Base-by-base conservation (phyloP, 129 eudicot genomes). In the Mikania micrantha region DNA sequence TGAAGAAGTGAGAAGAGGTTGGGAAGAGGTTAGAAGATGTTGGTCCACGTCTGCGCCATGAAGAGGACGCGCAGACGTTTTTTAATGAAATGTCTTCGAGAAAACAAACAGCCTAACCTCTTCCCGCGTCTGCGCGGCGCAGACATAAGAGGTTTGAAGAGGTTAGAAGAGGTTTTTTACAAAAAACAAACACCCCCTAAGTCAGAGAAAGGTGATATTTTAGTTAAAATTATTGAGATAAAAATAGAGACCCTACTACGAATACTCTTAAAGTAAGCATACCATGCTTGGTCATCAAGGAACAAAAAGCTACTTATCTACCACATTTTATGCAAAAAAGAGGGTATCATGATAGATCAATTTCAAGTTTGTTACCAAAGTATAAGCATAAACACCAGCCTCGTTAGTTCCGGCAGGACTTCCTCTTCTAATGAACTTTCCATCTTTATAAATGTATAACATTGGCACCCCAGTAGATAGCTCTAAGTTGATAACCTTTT, bases 391-490 rank as follows among this genome's bases (percentile, higher is more conserved):
- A 42, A 84, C 95, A 63, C 95, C 82, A 49, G 86, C 90, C 72
- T 81, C 90, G 17, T 77, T 72, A 54, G 94, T 78, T 61, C 90
- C 95, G 22, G 64, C 22, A 60, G 88, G 96, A 80, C 96, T 90
- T 77, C 95, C 96, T 74, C 88, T 84, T 77, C 96, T 75, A 65
- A 82, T 86, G 60, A 86, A 86, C 52, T 84, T 73, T 44, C 88
- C 86, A 2, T 82, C 84, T 78, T 70, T 84, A 59, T 84, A 86
- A 35, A 84, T 86, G 82, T 90, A 90, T 48, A 90, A 75, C 96
- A 90, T 90, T 12, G 96, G 96, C 25, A 90, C 86, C 67, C 96
- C 96, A 64, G 94, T 90, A 57, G 90, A 90, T 27, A 90, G 80
- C 82, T 90, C 96, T 60, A 90, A 82, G 75, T 86, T 72, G 61